Conservation (phyloP, 2,329 filamentous ascomycete genomes). For the Pseudogymnoascus sp. region DNA sequence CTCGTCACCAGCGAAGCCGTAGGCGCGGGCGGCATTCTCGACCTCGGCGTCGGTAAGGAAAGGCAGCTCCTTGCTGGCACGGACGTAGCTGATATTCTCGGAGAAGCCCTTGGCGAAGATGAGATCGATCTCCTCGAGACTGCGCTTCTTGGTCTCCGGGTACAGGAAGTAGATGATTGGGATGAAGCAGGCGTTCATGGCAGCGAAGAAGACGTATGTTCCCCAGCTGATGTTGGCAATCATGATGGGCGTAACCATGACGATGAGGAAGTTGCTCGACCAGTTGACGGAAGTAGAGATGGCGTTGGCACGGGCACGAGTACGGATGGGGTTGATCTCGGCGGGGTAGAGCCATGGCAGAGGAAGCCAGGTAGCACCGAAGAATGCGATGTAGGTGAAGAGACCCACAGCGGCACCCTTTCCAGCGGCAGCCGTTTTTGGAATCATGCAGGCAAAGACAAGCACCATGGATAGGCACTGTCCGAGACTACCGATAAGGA, state of each 20-base stretch:
- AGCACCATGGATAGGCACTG: constrained; percentile 61
- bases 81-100: constrained; percentile 53
- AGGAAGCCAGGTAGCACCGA: constrained; percentile 51
- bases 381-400: constrained; percentile 56
- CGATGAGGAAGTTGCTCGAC: constrained; percentile 49
- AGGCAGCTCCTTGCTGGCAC: constrained; percentile 49
- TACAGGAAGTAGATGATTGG: constrained; percentile 32
- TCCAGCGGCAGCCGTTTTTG: constrained; percentile 21
- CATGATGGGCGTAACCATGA: constrained; percentile 33
- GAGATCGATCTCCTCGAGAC: constrained; percentile 61
- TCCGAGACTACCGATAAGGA: constrained; percentile 60
- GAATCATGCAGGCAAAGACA: constrained; percentile 31
- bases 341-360: constrained; percentile 56
- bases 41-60: constrained; percentile 43
- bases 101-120: constrained; percentile 54
- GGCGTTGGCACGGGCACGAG: constrained; percentile 55
- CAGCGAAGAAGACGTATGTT: constrained; percentile 33
- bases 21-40: constrained; percentile 29
- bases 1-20: constrained; percentile 8
- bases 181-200: constrained; percentile 31
- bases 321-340: constrained; percentile 52
- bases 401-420: constrained; percentile 43
- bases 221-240: constrained; percentile 29
- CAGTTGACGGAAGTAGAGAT: constrained; percentile 46
- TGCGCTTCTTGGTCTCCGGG: constrained; percentile 46